Evolutionary conservation across 768 basidiomycete genomes (phyloP), one percentile per base, ranked within the genome.

Genomic region (Amyloporia xantha): DNA sequence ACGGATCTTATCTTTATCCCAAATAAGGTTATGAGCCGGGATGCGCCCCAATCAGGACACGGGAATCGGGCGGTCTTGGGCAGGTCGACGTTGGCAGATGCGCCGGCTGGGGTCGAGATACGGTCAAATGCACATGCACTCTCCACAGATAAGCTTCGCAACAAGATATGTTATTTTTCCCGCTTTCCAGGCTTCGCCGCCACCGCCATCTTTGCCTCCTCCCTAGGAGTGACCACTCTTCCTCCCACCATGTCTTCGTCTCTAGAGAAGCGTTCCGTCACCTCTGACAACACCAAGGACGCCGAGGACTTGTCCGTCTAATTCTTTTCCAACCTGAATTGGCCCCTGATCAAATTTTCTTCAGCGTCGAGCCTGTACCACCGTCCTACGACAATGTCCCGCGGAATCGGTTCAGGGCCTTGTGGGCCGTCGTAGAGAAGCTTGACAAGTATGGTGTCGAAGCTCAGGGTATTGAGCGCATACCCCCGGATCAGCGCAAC

Each of bases 381-480:
- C 15, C 28, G 11, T 19, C 28, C 10, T 25, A 45, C 28, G 33
- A n/a, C 44, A 27, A 15, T 6, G 44, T 45, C 19, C 44, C 44
- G n/a, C 44, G 44, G n/a, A 36, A 4, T 27, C 24, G 27, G 17
- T 45, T 45, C 44, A 30, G 20, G 10, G 28, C 15, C 41, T 26
- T 40, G 19, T 54, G 37, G 42, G 37, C 13, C 11, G 41, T 48
- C 7, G 38, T 39, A 21, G 46, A 44, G n/a, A 42, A 44, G 30
- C 45, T 62, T 15, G 64, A 66, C 46, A 48, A 45, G 17, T 64
- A 53, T 48, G 68, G 68, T 45, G 61, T 67, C 50, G 67, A 68
- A 49, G 62, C 62, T 12, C 61, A 64, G 24, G 68, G 66, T 2
- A 66, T 68, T 40, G 66, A 68, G 55, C 65, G 68, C 23, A 65